Conservation (phyloP, 2,329 filamentous ascomycete species). For the Colletotrichum falcatum region DNA sequence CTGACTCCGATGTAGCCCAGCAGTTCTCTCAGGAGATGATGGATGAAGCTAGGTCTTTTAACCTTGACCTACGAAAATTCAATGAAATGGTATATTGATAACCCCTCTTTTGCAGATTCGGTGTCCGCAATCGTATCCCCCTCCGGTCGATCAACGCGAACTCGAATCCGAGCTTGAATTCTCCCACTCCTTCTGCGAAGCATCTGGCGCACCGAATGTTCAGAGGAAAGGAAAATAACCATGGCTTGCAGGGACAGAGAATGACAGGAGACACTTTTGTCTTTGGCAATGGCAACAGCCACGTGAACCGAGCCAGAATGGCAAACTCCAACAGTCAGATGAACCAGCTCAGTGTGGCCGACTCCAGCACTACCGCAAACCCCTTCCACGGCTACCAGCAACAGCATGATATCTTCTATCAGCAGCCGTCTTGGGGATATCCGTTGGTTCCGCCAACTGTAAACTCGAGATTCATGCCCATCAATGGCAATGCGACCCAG, state of each 20-base stretch:
- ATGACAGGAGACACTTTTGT: conserved; percentile 44
- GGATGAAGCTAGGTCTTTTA: conserved; percentile 29
- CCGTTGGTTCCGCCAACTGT: neutral
- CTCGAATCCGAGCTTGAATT: conserved; percentile 49
- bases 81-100: conserved; percentile 38
- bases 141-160: conserved; percentile 53
- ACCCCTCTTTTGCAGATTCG: conserved; percentile 47
- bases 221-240: conserved; percentile 50
- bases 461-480: conserved; percentile 7
- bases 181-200: conserved; percentile 47
- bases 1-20: conserved; percentile 9
- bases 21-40: conserved; percentile 1
- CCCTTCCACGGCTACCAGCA: conserved; percentile 14
- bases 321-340: conserved; percentile 16
- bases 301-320: conserved; percentile 20
- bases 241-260: conserved; percentile 43
- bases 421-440: conserved; percentile 1
- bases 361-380: conserved; percentile 14
- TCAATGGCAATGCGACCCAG: conserved; percentile 18
- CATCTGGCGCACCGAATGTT: conserved; percentile 43
- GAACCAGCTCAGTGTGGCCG: conserved; percentile 19
- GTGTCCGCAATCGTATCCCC: conserved; percentile 49
- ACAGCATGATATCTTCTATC: conserved; percentile 5
- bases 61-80: conserved; percentile 5
- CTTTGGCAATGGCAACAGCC: conserved; percentile 5